Evolutionary conservation across 1,139 yeast genomes (phyloP).

Genomic region (Hyphopichia buzzinii): DNA sequence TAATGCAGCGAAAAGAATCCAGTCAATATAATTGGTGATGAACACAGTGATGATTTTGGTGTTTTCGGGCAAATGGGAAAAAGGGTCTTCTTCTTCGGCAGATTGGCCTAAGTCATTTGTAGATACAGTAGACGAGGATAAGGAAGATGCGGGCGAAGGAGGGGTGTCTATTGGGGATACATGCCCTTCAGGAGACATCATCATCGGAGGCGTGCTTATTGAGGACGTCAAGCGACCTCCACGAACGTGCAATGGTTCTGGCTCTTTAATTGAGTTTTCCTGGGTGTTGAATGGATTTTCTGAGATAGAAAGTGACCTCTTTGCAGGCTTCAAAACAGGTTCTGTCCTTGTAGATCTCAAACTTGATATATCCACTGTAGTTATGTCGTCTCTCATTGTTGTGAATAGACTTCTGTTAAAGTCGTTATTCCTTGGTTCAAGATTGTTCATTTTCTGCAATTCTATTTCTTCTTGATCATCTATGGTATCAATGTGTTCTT

Average conservation of each 20-base stretch:
- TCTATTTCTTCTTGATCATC: slow-evolving; percentile 23
- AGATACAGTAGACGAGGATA: slow-evolving; percentile 1
- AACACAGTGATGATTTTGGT: slow-evolving; percentile 34
- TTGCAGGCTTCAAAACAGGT: slow-evolving; percentile 7
- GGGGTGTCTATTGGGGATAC: background rate
- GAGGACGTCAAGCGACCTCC: slow-evolving; percentile 2
- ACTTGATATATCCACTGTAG: slow-evolving; percentile 31
- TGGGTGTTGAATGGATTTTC: slow-evolving; percentile 17
- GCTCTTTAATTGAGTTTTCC: slow-evolving; percentile 7
- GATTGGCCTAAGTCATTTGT: background rate
- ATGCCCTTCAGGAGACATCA: background rate
- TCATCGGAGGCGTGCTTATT: slow-evolving; percentile 1
- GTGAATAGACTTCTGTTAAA: slow-evolving; percentile 16
- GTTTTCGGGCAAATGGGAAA: slow-evolving; percentile 9
- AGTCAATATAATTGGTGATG: slow-evolving; percentile 51
- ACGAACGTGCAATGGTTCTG: slow-evolving; percentile 16
- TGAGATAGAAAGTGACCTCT: slow-evolving; percentile 6
- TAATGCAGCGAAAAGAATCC: slow-evolving; percentile 46
- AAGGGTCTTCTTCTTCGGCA: slow-evolving; percentile 1
- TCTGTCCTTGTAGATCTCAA: slow-evolving; percentile 17
- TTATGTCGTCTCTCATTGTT: slow-evolving; percentile 29
- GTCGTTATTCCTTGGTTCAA: slow-evolving; percentile 10
- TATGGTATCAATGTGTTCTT: slow-evolving; percentile 7
- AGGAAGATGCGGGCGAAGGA: background rate
- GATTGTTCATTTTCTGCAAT: slow-evolving; percentile 15